Evolutionary conservation across 345 rosid species (phyloP), one percentile per base, ranked within the genome.

Genomic region (Noccaea caerulescens): DNA sequence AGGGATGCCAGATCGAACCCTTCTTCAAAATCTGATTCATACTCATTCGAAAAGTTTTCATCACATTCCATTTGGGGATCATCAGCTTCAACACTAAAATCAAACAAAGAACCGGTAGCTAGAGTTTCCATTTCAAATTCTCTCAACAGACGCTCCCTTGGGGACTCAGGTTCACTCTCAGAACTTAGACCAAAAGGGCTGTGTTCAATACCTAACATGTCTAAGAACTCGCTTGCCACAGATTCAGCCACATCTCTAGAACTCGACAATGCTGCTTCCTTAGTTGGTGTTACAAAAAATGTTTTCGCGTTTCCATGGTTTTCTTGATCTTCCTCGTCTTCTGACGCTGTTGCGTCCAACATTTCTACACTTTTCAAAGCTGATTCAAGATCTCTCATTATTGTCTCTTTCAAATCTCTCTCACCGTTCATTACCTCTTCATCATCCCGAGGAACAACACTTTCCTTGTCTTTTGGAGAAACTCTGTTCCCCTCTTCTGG

Each of bases 111-210:
- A 71, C 93, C 88, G 71, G 73, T 58, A 6, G 84, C 93, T 9
- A 88, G 76, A 4, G 85, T 73, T 44, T 93, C 97, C 81, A 85
- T 79, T 84, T 93, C 98, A 79, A 93, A 93, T 56, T 90, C 83
- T 82, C 94, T 87, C 57, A 93, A 70, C 46, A 93, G 82, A 33
- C 85, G 91, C 83, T 87, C 98, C 77, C 98, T 82, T 39, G 98
- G 98, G 63, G 97, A 93, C 76, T 93, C 97, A 6, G 98, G 89
- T 69, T 93, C 98, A 73, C 89, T 88, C 66, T 84, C 93, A 36
- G 89, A 80, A 77, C 84, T 85, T 77, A 77, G 63, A 76, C 86
- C 85, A 69, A 84, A 77, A 72, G 97, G 90, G 80, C 89, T 84
- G 60, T 85, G 85, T 67, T 86, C 96, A 39, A 90, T 79, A 50